Conservation (phyloP, 2,329 filamentous ascomycete species). For the Monilinia fructigena region DNA sequence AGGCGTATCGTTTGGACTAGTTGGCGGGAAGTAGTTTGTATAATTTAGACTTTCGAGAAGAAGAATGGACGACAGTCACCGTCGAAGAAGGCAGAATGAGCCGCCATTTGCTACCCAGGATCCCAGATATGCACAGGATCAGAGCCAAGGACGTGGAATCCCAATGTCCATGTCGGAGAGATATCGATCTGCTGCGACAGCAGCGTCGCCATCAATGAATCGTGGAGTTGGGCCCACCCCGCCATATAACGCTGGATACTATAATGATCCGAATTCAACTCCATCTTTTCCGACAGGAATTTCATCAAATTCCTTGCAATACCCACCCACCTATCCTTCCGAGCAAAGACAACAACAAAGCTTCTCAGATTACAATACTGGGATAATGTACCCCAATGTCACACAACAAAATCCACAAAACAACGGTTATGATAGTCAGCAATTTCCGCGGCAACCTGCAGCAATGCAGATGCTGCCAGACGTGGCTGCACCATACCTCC, state of each 20-base stretch:
- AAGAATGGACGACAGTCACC: constrained; percentile 78
- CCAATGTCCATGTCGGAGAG: constrained; percentile 41
- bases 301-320: constrained; percentile 43
- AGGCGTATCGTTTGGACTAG: constrained; percentile 62
- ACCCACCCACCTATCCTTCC: constrained; percentile 43
- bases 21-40: constrained; percentile 54
- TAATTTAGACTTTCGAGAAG: constrained; percentile 44
- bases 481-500: constrained; percentile 73
- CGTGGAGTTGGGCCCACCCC: constrained; percentile 50
- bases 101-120: constrained; percentile 61
- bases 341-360: constrained; percentile 55
- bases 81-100: constrained; percentile 73
- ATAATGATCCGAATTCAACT: constrained; percentile 49
- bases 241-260: constrained; percentile 56
- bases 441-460: constrained; percentile 75
- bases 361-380: constrained; percentile 59
- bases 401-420: constrained; percentile 59
- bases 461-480: constrained; percentile 75
- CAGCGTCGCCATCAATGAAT: constrained; percentile 45
- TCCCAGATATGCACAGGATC: constrained; percentile 48
- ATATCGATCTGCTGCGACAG: constrained; percentile 51
- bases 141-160: constrained; percentile 35
- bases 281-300: constrained; percentile 47
- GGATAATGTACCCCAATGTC: constrained; percentile 82
- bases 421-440: constrained; percentile 73